Conservation (phyloP, 805 yeast species). For the Candida broadrunensis region DNA sequence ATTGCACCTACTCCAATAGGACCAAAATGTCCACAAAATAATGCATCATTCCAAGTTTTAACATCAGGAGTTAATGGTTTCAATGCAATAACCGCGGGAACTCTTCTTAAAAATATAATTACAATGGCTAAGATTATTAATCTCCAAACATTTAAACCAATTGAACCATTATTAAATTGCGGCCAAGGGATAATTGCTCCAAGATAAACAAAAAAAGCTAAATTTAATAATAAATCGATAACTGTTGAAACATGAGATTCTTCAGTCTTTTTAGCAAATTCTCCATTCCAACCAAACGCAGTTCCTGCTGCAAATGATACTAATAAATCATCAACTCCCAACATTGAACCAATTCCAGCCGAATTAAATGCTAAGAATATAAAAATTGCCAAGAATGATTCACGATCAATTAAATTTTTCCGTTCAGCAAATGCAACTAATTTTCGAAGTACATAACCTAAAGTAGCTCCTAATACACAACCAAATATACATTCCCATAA, state of each 20-base stretch:
- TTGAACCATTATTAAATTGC: slow-evolving; percentile 55
- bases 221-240: slow-evolving; percentile 78
- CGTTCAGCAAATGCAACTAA: slow-evolving; percentile 72
- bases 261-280: slow-evolving; percentile 79
- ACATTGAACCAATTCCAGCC: slow-evolving; percentile 84
- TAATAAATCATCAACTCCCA: slow-evolving; percentile 85
- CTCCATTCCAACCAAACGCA: slow-evolving; percentile 91
- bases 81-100: slow-evolving; percentile 75
- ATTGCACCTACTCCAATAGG: slow-evolving; percentile 96
- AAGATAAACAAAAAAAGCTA: slow-evolving; percentile 83
- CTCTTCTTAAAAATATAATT: slow-evolving; percentile 69
- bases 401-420: slow-evolving; percentile 73
- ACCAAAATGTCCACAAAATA: slow-evolving; percentile 94
- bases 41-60: slow-evolving; percentile 88
- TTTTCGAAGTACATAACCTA: slow-evolving; percentile 71
- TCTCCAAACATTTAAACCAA: slow-evolving; percentile 79
- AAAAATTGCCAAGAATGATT: slow-evolving; percentile 82
- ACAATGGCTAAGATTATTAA: slow-evolving; percentile 71
- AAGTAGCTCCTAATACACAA: slow-evolving; percentile 62
- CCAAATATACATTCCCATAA: slow-evolving; percentile 84
- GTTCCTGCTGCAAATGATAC: slow-evolving; percentile 93
- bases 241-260: slow-evolving; percentile 86
- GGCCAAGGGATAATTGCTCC: slow-evolving; percentile 93
- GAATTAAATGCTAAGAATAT: slow-evolving; percentile 78
- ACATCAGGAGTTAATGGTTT: slow-evolving; percentile 85